These are phyloP conservation scores for Penicillium decumbens DNA, from an alignment of 2,329 filamentous ascomycete species.

Conservation along the genomic window DNA sequence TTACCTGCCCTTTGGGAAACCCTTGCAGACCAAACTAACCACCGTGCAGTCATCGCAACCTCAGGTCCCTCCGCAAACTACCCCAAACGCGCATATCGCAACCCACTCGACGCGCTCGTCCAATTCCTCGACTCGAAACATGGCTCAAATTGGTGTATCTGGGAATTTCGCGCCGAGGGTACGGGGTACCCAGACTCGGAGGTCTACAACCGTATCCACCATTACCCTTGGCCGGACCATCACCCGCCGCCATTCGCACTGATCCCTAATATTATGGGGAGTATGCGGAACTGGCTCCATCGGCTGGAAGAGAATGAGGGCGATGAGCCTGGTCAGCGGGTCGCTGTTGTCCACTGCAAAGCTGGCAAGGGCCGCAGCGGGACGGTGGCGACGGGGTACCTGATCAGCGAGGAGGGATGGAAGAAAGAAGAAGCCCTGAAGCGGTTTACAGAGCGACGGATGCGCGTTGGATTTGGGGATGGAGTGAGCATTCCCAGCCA, in stretches of 20 bases:
- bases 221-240: slow-evolving; percentile 96
- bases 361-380: slow-evolving; percentile 93
- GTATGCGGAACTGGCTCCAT: slow-evolving; percentile 84
- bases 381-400: slow-evolving; percentile 78
- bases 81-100: slow-evolving; percentile 87
- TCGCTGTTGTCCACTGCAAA: slow-evolving; percentile 93
- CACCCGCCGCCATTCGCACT: slow-evolving; percentile 90
- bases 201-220: slow-evolving; percentile 77
- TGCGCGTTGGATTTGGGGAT: slow-evolving; percentile 81
- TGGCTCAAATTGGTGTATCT: slow-evolving; percentile 81
- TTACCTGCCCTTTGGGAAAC: not conserved
- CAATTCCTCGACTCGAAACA: slow-evolving; percentile 84
- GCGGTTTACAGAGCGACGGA: slow-evolving; percentile 74
- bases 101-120: slow-evolving; percentile 81
- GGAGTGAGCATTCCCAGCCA: slow-evolving; percentile 94
- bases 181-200: slow-evolving; percentile 90
- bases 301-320: slow-evolving; percentile 29
- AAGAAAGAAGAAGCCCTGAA: slow-evolving; percentile 58
- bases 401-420: slow-evolving; percentile 82
- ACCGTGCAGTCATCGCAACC: slow-evolving; percentile 57
- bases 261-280: slow-evolving; percentile 81
- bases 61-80: slow-evolving; percentile 88
- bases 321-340: slow-evolving; percentile 47
- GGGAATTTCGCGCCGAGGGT: slow-evolving; percentile 95
- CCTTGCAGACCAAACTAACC: not conserved